These are phyloP conservation scores for Oidiodendron maius DNA, from an alignment of 495 filamentous ascomycete genomes.

Conservation along the genomic window DNA sequence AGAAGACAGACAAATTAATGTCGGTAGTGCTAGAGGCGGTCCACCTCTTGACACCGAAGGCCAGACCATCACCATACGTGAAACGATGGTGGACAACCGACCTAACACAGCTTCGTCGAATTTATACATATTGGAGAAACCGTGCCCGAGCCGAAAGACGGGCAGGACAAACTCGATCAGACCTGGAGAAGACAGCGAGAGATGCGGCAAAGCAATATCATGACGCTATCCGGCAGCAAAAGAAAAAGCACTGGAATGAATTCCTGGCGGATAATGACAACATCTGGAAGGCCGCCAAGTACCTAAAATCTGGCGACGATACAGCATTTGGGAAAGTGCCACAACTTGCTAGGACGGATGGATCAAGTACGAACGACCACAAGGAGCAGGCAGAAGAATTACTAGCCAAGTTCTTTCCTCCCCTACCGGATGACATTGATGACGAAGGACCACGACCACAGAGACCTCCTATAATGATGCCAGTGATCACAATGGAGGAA, in stretches of 20 bases:
- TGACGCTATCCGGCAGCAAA: slow-evolving; percentile 6
- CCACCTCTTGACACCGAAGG: slow-evolving; percentile 4
- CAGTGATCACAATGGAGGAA: slow-evolving; percentile 1
- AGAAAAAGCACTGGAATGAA: slow-evolving; percentile 13
- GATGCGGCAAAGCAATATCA: slow-evolving; percentile 17
- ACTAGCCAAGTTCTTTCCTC: slow-evolving; percentile 25
- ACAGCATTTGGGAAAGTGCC: slow-evolving; percentile 16
- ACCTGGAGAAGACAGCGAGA: slow-evolving; percentile 6
- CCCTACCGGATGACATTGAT: slow-evolving; percentile 18
- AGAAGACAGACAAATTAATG: slow-evolving; percentile 9
- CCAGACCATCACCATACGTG: slow-evolving; percentile 14
- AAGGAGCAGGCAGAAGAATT: slow-evolving; percentile 1
- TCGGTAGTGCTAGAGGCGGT: slow-evolving; percentile 5
- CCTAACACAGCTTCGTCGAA: slow-evolving; percentile 9
- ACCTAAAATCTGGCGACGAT: slow-evolving; percentile 7
- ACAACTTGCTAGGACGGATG: slow-evolving; percentile 21
- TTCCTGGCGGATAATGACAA: slow-evolving; percentile 15
- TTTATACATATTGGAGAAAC: slow-evolving; percentile 17
- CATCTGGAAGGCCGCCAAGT: slow-evolving; percentile 14
- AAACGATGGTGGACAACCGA: slow-evolving; percentile 18
- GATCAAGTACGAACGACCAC: slow-evolving; percentile 16
- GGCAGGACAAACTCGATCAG: not conserved
- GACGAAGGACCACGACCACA: not conserved
- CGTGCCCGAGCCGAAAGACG: slow-evolving; percentile 3
- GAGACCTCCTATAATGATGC: not conserved